Conservation (phyloP, 306 rosid species). For the Gastrolobium villosum region DNA sequence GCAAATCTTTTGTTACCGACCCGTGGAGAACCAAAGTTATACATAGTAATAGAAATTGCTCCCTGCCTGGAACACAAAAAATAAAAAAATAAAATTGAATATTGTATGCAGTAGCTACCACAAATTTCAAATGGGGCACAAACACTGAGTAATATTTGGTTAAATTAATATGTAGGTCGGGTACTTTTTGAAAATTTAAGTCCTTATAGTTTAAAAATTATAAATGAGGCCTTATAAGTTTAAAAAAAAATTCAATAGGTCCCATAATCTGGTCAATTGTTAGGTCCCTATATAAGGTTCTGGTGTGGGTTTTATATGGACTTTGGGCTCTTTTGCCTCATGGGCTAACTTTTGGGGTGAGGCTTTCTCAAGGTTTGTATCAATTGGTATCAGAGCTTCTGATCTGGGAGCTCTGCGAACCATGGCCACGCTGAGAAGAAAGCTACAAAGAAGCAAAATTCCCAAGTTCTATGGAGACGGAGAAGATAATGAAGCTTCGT, state of each 20-base stretch:
- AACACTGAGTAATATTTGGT: background rate
- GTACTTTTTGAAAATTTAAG: background rate
- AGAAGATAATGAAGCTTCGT: no score
- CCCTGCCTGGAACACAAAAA: conserved; percentile 61
- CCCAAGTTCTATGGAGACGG: no score
- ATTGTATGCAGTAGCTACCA: conserved; percentile 12
- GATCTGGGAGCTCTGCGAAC: no score
- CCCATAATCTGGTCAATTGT: background rate
- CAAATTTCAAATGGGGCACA: background rate
- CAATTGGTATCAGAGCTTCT: no score
- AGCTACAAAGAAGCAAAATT: no score
- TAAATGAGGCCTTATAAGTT: no score
- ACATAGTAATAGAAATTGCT: conserved; percentile 83
- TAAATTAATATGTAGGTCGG: background rate
- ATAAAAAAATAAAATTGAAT: background rate
- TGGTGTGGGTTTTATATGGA: no score
- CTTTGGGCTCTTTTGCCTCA: no score
- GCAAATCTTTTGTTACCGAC: conserved; percentile 96
- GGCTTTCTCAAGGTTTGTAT: no score
- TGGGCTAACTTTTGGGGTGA: no score
- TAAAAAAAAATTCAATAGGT: background rate
- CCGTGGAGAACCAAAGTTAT: conserved; percentile 98
- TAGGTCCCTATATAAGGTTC: background rate
- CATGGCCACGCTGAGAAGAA: no score
- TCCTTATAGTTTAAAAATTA: background rate